Base-by-base conservation (phyloP, 768 basidiomycete genomes). In the Pleurotus citrinopileatus region DNA sequence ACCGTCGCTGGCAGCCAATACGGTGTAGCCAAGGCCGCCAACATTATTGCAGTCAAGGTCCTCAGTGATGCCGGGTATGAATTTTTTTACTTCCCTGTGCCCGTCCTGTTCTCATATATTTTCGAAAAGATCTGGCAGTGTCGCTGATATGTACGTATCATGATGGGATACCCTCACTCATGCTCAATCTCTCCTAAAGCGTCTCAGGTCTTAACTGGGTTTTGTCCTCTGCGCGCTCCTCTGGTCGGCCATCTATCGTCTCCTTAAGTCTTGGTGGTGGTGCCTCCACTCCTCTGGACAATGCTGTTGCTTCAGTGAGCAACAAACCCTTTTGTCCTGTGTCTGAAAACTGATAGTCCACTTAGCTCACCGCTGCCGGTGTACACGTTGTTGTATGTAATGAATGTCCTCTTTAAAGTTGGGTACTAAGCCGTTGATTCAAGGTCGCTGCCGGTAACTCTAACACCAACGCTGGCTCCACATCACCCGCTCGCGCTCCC, bases 41-140 rank as follows among this genome's bases (percentile, higher is more conserved):
- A 55, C 28, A 51, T 76, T 48, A 67, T 74, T 52, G 72, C 74
- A 2, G 73, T 77, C 54, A 77, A 76, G 57, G 75, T 77, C 22
- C 64, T 76, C 52, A 63, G 62, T 43, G 71, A 73, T 51, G 34
- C 43, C 23, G 73, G 72, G 65, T 71, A 34, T 1, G 61, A 53
- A 12, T 37, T 29, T 52, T 13, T 22, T 19, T 40, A 23, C 22
- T 9, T 6, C 28, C 9, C 15, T 53, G 7, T 32, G 23, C 26
- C 25, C 29, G 8, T 2, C 3, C 9, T 5, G 9, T 34, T 10
- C n/a, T n/a, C 10, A 34, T 34, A 34, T 34, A 10, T n/a, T n/a
- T 34, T 19, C 25, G 23, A 10, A 26, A 22, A 54, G 47, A 25
- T 45, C 42, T 28, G 45, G 65, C 19, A 28, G 54, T n/a, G 55